Conservation (phyloP, 768 basidiomycete genomes). For the Leccinum incarnatum region DNA sequence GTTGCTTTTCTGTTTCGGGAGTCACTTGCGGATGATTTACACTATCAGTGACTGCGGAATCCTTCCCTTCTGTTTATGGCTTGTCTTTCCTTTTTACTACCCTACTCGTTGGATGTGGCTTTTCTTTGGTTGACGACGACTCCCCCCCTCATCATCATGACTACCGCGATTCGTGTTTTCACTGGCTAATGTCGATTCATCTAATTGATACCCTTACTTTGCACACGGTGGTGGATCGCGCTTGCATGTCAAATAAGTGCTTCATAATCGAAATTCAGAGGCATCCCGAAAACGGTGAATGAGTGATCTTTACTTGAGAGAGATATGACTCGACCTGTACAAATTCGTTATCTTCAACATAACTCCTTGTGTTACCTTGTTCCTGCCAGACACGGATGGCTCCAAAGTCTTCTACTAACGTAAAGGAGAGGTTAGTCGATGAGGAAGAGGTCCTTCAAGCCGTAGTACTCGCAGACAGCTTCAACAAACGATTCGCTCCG, state of each 20-base stretch:
- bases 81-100: slow-evolving; percentile 34
- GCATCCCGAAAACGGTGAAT: background rate
- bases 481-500: slow-evolving; percentile 90
- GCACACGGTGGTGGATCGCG: slow-evolving; percentile 32
- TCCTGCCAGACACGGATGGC: slow-evolving; percentile 46
- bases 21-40: slow-evolving; percentile 36
- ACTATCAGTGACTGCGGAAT: slow-evolving; percentile 38
- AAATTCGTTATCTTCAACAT: background rate
- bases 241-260: slow-evolving; percentile 32
- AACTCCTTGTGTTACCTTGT: background rate
- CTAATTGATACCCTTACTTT: slow-evolving; percentile 51
- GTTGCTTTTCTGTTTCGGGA: slow-evolving; percentile 33
- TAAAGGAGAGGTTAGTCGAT: slow-evolving; percentile 64
- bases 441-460: slow-evolving; percentile 91
- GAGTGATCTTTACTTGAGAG: background rate
- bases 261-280: slow-evolving; percentile 30
- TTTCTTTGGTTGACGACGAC: slow-evolving; percentile 54
- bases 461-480: slow-evolving; percentile 93
- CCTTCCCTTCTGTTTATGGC: slow-evolving; percentile 35
- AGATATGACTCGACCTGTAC: slow-evolving; percentile 24
- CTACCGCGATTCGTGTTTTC: slow-evolving; percentile 59
- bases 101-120: slow-evolving; percentile 60
- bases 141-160: slow-evolving; percentile 54
- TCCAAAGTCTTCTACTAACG: slow-evolving; percentile 50
- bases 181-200: slow-evolving; percentile 68